Base-by-base conservation (phyloP, 192 early-diverging fungal species). In the Diversispora epigaea region DNA sequence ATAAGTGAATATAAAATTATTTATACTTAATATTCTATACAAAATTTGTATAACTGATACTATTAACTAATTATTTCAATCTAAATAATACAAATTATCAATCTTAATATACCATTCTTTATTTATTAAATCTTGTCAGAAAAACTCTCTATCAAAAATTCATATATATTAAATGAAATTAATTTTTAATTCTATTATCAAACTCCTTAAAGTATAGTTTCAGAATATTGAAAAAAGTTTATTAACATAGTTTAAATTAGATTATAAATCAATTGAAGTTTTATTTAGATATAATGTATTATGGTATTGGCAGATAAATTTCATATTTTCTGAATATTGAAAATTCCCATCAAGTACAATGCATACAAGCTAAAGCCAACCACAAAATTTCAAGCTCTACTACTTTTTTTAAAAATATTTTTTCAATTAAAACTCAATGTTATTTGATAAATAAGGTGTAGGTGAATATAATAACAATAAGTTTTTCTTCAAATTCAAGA, bases 101-200 rank as follows among this genome's bases (percentile, higher is more conserved):
- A 76, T 76, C 45, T 68, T 76, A 22, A 45, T 68, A 10, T 76
- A 49, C 65, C 52, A 76, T 19, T 76, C 75, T 41, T 41, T 40
- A 11, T 22, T 15, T 7, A 54, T 56, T 11, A 76, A 69, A 46
- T 68, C 25, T 57, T 76, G 64, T 10, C n/a, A 12, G 19, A 76
- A 76, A n/a, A 76, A 76, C n/a, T n/a, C 0, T 66, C 43, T 2
- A 15, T 76, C 11, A 76, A 50, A 21, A 76, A 76, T 19, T 57
- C 43, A 39, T 76, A 66, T n/a, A 68, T 57, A 45, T 76, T 56
- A 0, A 14, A 19, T 21, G 47, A 66, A 76, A 76, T 67, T 45
- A 68, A 69, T 56, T 68, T 56, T 76, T 50, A 41, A 60, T 76
- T 11, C 8, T 76, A 4, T 71, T 39, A 21, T 71, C 56, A 71